Percentiles rank a stretch among this genome's conserved stretches.
Evolutionary conservation across 2,329 filamentous ascomycete species (phyloP).

Genomic region (Stemphylium vesicarium): DNA sequence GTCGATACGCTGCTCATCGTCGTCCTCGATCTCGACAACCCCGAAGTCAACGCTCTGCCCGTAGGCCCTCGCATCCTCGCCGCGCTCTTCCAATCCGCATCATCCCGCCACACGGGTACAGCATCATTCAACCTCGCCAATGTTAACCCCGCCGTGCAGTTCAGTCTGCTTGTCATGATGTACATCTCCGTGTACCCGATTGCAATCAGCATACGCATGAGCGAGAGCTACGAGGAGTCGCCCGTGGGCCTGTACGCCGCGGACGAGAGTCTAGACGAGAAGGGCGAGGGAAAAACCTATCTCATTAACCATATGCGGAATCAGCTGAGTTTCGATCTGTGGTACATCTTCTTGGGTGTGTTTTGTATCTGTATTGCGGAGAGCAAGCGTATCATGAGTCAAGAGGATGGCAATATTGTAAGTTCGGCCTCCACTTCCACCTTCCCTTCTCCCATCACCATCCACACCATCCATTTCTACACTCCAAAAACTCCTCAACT

Average conservation of each 20-base stretch:
- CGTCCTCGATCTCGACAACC: constrained; percentile 81
- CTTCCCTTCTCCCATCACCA: too few species aligned
- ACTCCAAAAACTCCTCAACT: too few species aligned
- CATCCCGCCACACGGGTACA: constrained; percentile 91
- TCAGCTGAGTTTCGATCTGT: constrained; percentile 95
- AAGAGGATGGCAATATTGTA: constrained; percentile 50
- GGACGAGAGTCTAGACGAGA: constrained; percentile 52
- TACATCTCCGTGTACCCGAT: constrained; percentile 98
- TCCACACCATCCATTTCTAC: too few species aligned
- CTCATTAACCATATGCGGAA: constrained; percentile 88
- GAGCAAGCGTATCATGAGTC: constrained; percentile 70
- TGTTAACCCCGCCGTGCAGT: constrained; percentile 88
- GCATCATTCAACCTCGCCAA: constrained; percentile 76
- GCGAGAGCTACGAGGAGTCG: constrained; percentile 95
- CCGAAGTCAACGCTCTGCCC: constrained; percentile 70
- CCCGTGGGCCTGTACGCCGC: constrained; percentile 75
- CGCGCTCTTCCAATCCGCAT: constrained; percentile 87
- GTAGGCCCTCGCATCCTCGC: constrained; percentile 79
- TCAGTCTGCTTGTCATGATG: constrained; percentile 98
- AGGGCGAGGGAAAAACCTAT: constrained; percentile 70
- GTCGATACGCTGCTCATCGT: constrained; percentile 91
- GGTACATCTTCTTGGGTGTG: constrained; percentile 93
- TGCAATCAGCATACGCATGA: constrained; percentile 90
- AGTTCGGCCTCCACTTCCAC: too few species aligned
- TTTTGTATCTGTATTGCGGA: constrained; percentile 93